These are phyloP conservation scores for Termitomyces sp. DNA, from an alignment of 768 basidiomycete species.

Conservation along the genomic window DNA sequence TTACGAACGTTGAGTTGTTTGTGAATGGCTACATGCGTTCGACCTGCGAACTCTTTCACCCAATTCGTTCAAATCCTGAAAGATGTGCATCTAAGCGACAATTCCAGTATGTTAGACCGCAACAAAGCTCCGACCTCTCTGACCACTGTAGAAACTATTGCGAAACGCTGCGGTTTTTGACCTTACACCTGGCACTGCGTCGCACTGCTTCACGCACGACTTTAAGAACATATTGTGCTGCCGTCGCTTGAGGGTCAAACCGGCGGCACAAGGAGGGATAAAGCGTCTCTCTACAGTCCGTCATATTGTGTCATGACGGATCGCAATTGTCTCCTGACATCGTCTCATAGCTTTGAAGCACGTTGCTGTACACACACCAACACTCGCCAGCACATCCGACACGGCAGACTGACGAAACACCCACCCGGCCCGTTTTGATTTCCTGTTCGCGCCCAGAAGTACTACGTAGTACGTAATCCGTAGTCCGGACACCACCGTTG, in stretches of 20 bases:
- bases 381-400: too few relatives aligned
- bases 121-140: slow-evolving; percentile 20
- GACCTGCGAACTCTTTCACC: slow-evolving; percentile 60
- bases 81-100: slow-evolving; percentile 51
- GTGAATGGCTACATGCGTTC: too few relatives aligned
- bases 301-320: slow-evolving; percentile 4
- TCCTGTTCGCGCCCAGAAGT: too few relatives aligned
- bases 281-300: slow-evolving; percentile 53
- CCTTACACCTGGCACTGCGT: slow-evolving; percentile 27
- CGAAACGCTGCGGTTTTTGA: slow-evolving; percentile 52
- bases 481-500: too few relatives aligned
- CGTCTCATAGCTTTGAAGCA: too few relatives aligned
- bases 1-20: too few relatives aligned
- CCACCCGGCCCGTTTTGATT: too few relatives aligned
- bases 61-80: slow-evolving; percentile 40
- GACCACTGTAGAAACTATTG: slow-evolving; percentile 37
- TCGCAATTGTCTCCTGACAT: too few relatives aligned
- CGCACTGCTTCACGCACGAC: slow-evolving; percentile 27
- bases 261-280: slow-evolving; percentile 37
- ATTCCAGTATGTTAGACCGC: slow-evolving; percentile 50
- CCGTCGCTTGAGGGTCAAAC: slow-evolving; percentile 38
- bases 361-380: too few relatives aligned
- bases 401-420: too few relatives aligned
- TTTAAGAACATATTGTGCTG: slow-evolving; percentile 50
- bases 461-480: too few relatives aligned